Evolutionary conservation across 148 eudicot genomes (phyloP).

Genomic region (Cornus florida): DNA sequence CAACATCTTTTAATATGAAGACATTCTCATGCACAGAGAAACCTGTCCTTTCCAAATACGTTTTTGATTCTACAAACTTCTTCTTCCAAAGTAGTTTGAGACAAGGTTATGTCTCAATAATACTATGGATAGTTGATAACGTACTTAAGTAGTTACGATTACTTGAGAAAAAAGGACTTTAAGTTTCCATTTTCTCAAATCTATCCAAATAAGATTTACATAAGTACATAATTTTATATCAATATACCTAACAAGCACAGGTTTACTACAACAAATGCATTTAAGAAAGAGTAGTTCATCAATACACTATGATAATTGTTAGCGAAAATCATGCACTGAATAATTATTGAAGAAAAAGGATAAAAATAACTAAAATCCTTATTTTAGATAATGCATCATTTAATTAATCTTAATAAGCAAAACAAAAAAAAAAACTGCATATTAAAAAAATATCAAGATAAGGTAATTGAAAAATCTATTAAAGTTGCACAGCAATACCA

Average conservation of each 20-base stretch:
- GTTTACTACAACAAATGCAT: too few relatives aligned
- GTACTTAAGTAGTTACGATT: neutral
- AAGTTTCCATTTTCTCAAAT: too few relatives aligned
- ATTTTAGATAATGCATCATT: too few relatives aligned
- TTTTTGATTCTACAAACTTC: too few relatives aligned
- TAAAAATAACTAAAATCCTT: neutral
- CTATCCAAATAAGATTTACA: too few relatives aligned
- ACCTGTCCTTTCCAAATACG: neutral
- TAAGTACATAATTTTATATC: too few relatives aligned
- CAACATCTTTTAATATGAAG: neutral
- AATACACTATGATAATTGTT: neutral
- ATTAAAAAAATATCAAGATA: too few relatives aligned
- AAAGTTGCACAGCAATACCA: neutral
- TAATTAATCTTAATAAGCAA: too few relatives aligned
- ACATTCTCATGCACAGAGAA: neutral
- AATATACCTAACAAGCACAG: too few relatives aligned
- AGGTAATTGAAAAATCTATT: too few relatives aligned
- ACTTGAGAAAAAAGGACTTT: neutral
- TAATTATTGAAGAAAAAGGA: too few relatives aligned
- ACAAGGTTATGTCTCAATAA: neutral
- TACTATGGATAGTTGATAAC: neutral
- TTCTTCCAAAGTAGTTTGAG: neutral
- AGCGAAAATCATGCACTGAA: neutral
- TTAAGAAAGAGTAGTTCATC: neutral
- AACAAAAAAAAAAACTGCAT: too few relatives aligned